A percentile compares a stretch with the other conserved stretches of the same genome.
phyloP scores from a whole-genome alignment of 352 stramenopile genomes.

The Globisporangium middletonii region DNA sequence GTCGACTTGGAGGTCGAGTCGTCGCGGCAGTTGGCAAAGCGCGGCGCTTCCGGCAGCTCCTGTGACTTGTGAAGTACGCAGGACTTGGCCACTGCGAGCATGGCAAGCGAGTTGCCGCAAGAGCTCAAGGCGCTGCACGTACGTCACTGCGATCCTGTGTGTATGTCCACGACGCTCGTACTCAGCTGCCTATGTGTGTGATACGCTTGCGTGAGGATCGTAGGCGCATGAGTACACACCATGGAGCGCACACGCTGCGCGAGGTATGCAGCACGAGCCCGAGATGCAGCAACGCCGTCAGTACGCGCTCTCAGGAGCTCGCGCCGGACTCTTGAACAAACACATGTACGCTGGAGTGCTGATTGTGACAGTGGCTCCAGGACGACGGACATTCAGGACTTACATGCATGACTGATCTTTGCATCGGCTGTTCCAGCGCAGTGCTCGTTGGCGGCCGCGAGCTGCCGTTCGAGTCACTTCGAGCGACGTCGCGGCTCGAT shows the following conservation, averaged over 20 bases:
- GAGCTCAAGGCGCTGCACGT: conserved; percentile 17
- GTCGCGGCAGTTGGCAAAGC: too few relatives aligned
- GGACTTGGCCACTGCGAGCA: not conserved
- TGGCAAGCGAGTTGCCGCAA: conserved; percentile 4
- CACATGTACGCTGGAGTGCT: conserved; percentile 31
- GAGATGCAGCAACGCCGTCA: conserved; percentile 14
- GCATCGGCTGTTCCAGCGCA: conserved; percentile 19
- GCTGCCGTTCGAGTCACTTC: conserved; percentile 19
- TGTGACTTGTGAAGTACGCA: too few relatives aligned
- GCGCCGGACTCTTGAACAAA: conserved; percentile 29
- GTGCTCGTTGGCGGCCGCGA: conserved; percentile 57
- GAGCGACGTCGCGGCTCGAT: conserved; percentile 31
- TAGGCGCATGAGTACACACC: conserved; percentile 37
- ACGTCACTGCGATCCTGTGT: not conserved
- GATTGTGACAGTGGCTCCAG: not conserved
- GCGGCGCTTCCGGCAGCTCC: not conserved
- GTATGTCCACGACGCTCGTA: not conserved
- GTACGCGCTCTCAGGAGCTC: conserved; percentile 18
- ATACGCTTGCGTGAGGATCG: not conserved
- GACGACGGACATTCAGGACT: not conserved
- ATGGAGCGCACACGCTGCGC: conserved; percentile 38
- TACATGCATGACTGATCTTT: not conserved
- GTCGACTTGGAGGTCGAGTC: too few relatives aligned
- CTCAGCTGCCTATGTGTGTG: not conserved
- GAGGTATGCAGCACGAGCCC: conserved; percentile 18